These are phyloP conservation scores for Lunasporangiospora selenospora DNA, from an alignment of 192 early-diverging fungal genomes.

Conservation along the genomic window DNA sequence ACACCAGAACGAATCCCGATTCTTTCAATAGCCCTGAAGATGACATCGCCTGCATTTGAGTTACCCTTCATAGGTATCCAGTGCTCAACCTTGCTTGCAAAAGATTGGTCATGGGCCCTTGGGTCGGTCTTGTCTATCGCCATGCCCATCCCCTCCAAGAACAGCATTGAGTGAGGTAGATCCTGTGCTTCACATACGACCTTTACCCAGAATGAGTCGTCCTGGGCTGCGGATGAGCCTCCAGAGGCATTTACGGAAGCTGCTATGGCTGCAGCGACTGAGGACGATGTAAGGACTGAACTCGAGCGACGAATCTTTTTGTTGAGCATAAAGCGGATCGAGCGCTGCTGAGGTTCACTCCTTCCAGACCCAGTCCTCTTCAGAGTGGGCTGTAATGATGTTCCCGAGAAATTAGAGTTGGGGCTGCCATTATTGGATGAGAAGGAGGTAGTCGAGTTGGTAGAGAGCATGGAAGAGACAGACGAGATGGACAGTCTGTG, in stretches of 20 bases:
- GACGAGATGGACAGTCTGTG: conserved; percentile 51
- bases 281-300: conserved; percentile 20
- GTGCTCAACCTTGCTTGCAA: conserved; percentile 45
- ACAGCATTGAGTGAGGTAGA: conserved; percentile 36
- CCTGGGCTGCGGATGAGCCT: conserved; percentile 37
- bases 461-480: conserved; percentile 50
- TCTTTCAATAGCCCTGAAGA: conserved; percentile 58
- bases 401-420: neutral
- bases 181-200: conserved; percentile 46
- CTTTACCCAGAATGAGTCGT: conserved; percentile 47
- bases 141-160: conserved; percentile 33
- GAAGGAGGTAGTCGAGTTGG: conserved; percentile 27
- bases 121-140: conserved; percentile 36
- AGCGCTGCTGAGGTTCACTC: conserved; percentile 25
- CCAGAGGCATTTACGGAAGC: too few species aligned
- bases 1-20: conserved; percentile 55
- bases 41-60: conserved; percentile 55
- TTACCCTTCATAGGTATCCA: conserved; percentile 52
- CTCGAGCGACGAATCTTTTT: conserved; percentile 51
- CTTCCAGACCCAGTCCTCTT: conserved; percentile 22
- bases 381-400: conserved; percentile 3
- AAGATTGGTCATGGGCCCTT: conserved; percentile 13
- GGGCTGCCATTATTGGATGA: conserved; percentile 8
- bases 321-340: conserved; percentile 59
- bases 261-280: too few species aligned